A percentile compares a stretch with the other conserved stretches of the same genome.
These are phyloP conservation scores for Kalmanozyma brasiliensis DNA, from an alignment of 1,284 basidiomycete genomes.

Conservation along the genomic window DNA sequence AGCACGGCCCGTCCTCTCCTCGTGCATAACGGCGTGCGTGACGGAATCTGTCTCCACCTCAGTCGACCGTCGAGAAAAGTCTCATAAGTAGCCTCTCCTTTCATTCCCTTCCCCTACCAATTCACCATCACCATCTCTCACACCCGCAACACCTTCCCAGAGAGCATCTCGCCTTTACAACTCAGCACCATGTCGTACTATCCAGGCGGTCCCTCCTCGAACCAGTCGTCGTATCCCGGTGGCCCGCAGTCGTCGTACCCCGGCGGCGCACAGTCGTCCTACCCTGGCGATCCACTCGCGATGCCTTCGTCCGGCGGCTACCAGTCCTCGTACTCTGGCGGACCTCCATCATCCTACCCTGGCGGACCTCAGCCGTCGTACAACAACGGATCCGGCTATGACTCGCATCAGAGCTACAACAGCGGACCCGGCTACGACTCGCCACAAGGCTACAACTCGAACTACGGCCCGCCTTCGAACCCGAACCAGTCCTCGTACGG, in stretches of 20 bases:
- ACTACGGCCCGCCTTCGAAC: conserved; percentile 15
- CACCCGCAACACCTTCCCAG: too few relatives aligned
- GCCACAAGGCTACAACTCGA: conserved; percentile 18
- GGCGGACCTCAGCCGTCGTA: conserved; percentile 20
- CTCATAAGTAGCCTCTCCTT: too few relatives aligned
- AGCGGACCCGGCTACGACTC: conserved; percentile 22
- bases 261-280: conserved; percentile 20
- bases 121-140: too few relatives aligned
- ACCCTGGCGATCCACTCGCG: conserved; percentile 25
- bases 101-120: too few relatives aligned
- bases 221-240: conserved; percentile 23
- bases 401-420: conserved; percentile 23
- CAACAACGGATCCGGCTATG: conserved; percentile 21
- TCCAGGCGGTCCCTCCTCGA: conserved; percentile 21
- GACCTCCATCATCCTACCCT: conserved; percentile 21
- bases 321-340: conserved; percentile 37
- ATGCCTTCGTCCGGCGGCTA: conserved; percentile 34
- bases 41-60: too few relatives aligned
- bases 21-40: too few relatives aligned
- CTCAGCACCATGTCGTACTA: conserved; percentile 18
- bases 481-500: conserved; percentile 2
- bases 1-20: too few relatives aligned
- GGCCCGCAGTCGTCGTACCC: conserved; percentile 31
- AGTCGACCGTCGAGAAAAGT: too few relatives aligned
- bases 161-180: too few relatives aligned